phyloP scores from a whole-genome alignment of 1,139 yeast species.

The Geotrichum australiense region DNA sequence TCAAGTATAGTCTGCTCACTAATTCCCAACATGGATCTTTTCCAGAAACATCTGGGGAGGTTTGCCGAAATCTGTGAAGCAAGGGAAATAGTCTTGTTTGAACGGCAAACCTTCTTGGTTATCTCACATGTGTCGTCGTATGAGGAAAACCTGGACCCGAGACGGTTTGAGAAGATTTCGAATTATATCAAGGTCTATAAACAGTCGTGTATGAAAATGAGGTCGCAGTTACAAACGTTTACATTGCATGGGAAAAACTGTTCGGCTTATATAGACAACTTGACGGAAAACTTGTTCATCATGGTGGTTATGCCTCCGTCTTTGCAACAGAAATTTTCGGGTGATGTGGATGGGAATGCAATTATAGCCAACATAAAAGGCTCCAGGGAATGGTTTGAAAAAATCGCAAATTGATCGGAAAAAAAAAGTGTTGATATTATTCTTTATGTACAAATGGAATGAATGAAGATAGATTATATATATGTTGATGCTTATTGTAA shows the following conservation, averaged over 20 bases:
- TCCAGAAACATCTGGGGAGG: slow-evolving; percentile 68
- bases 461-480: not conserved
- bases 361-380: slow-evolving; percentile 61
- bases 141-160: slow-evolving; percentile 53
- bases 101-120: slow-evolving; percentile 86
- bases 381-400: slow-evolving; percentile 61
- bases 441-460: too few species aligned
- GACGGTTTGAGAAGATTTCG: slow-evolving; percentile 87
- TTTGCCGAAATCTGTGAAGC: slow-evolving; percentile 76
- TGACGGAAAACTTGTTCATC: slow-evolving; percentile 67
- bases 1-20: slow-evolving; percentile 90
- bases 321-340: slow-evolving; percentile 1
- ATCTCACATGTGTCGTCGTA: slow-evolving; percentile 50
- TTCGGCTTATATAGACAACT: slow-evolving; percentile 60
- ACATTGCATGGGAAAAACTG: slow-evolving; percentile 69
- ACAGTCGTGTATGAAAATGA: slow-evolving; percentile 81
- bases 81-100: slow-evolving; percentile 85
- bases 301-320: slow-evolving; percentile 52
- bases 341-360: slow-evolving; percentile 52
- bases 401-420: too few species aligned
- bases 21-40: slow-evolving; percentile 81
- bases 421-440: too few species aligned
- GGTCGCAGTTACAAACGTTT: slow-evolving; percentile 75
- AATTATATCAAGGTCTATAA: slow-evolving; percentile 92
- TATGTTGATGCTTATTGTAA: not conserved